Evolutionary conservation across 306 rosid genomes (phyloP), one percentile per base, ranked within the genome.

Genomic region (Glycyrrhiza uralensis): DNA sequence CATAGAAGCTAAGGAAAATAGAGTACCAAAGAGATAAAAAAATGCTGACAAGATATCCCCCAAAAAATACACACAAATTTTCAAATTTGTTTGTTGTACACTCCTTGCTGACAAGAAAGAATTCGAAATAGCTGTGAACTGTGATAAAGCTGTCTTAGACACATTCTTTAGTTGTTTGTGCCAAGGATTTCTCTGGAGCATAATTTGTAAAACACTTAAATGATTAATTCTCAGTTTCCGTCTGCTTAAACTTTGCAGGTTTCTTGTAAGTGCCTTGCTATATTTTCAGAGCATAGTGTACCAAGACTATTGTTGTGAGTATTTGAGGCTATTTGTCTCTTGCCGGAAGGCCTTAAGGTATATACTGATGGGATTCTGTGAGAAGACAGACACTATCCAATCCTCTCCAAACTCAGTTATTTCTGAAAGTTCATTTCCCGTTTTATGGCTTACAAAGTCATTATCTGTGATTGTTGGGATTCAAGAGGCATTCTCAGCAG

Each of bases 401-500:
- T 76, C 81, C 72, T 73, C 76, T 20, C 79, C 76, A 26, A 50
- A 32, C 65, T 51, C 52, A n/a, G 62, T 83, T 58, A 75, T 85
- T 66, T 87, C 76, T 67, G 88, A 76, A 58, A 76, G 79, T 57
- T 74, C 83, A 9, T 79, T 75, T 75, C 89, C 94, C 68, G 67
- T 77, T 81, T 44, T 81, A 38, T 91, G 98, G 96, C 83, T 94
- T 72, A 75, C 81, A 57, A 90, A 91, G 85, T 94, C 98, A 30
- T 72, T 86, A 51, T 73, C 88, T 69, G 61, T 67, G 55, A 83
- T 79, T 47, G 77, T 71, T 76, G 87, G 87, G 71, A 74, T 85
- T 78, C 83, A 77, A 79, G 88, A 67, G 65, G 69, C 76, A 50
- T 77, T 78, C 66, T 41, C 86, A 35, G 81, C 77, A 55, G 80